Evolutionary conservation across 2,329 filamentous ascomycete species (phyloP).

Genomic region (Colletotrichum sp.): DNA sequence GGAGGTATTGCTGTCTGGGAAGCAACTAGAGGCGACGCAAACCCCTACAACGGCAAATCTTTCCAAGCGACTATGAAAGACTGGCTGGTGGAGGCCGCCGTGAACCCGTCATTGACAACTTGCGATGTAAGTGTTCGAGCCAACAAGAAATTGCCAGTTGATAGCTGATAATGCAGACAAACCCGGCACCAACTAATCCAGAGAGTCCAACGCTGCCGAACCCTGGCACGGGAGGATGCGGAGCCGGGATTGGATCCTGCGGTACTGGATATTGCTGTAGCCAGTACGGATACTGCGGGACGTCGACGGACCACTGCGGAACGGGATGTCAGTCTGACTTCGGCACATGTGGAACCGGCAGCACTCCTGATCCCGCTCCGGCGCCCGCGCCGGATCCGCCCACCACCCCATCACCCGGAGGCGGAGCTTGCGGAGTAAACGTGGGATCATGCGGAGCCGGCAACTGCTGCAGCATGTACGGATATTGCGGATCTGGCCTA

Average conservation of each 20-base stretch:
- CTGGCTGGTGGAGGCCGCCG: conserved; percentile 5
- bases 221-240: conserved; percentile 3
- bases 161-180: neutral
- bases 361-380: neutral
- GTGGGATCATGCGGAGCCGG: conserved; percentile 1
- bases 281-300: conserved; percentile 22
- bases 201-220: neutral
- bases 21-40: conserved; percentile 25
- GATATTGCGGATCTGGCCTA: conserved; percentile 19
- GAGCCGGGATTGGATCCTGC: conserved; percentile 1
- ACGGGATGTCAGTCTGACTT: conserved; percentile 20
- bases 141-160: neutral
- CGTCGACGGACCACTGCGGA: conserved; percentile 17
- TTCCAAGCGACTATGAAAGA: conserved; percentile 18
- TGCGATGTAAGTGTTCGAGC: neutral
- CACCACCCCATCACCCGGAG: neutral
- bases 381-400: neutral
- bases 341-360: conserved; percentile 14
- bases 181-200: neutral
- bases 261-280: conserved; percentile 23
- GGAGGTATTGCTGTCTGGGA: conserved; percentile 37
- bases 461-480: conserved; percentile 23
- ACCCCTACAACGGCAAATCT: conserved; percentile 18
- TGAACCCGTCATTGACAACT: neutral
- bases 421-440: conserved; percentile 1